phyloP scores from a whole-genome alignment of 192 early-diverging fungal genomes.

The Entomortierella beljakovae region DNA sequence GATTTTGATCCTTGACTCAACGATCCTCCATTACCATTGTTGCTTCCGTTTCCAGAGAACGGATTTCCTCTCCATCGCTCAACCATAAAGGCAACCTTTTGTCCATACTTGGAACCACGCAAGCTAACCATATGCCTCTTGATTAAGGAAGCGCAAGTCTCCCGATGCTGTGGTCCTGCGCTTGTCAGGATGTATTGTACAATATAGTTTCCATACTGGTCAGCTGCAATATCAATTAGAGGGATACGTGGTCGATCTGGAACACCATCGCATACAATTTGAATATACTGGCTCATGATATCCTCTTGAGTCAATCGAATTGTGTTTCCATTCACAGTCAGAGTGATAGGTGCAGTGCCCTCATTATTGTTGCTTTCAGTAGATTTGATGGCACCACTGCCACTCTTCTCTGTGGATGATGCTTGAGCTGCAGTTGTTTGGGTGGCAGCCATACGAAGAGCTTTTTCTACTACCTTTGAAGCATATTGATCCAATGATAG shows the following conservation, averaged over 20 bases:
- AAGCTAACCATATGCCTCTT: slow-evolving; percentile 75
- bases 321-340: slow-evolving; percentile 25
- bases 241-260: slow-evolving; percentile 55
- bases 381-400: neutral
- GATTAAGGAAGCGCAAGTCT: slow-evolving; percentile 68
- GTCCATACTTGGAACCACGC: slow-evolving; percentile 79
- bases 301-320: slow-evolving; percentile 42
- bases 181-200: slow-evolving; percentile 77
- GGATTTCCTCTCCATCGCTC: slow-evolving; percentile 40
- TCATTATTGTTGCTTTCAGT: neutral
- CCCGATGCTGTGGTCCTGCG: slow-evolving; percentile 66
- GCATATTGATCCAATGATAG: slow-evolving; percentile 82
- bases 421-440: neutral
- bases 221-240: slow-evolving; percentile 78
- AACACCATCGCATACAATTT: slow-evolving; percentile 37
- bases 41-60: slow-evolving; percentile 10
- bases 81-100: slow-evolving; percentile 61
- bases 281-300: slow-evolving; percentile 44
- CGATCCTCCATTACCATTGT: slow-evolving; percentile 1
- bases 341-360: neutral
- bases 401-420: neutral
- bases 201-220: slow-evolving; percentile 85
- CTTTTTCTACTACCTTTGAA: slow-evolving; percentile 83
- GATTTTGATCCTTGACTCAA: slow-evolving; percentile 7
- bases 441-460: slow-evolving; percentile 56